Conservation (phyloP, 2,329 filamentous ascomycete species). For the Alternaria burnsii region DNA sequence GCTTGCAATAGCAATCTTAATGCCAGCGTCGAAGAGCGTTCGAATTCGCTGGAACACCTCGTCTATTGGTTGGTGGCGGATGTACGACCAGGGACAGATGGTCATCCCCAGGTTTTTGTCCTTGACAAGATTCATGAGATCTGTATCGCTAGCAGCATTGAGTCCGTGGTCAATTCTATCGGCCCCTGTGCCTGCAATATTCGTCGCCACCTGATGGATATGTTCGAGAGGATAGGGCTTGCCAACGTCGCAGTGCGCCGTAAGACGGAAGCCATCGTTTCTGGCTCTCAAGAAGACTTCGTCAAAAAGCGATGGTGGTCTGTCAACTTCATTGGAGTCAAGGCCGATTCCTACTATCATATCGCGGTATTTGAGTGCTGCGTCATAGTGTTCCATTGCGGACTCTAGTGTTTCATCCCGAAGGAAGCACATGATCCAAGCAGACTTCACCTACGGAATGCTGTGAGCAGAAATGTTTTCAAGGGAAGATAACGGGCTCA, state of each 20-base stretch:
- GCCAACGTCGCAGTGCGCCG: conserved; percentile 63
- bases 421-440: conserved; percentile 57
- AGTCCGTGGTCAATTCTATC: conserved; percentile 57
- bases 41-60: conserved; percentile 47
- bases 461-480: neutral
- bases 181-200: conserved; percentile 38
- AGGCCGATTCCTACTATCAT: conserved; percentile 57
- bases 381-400: conserved; percentile 46
- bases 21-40: conserved; percentile 54
- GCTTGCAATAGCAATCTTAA: conserved; percentile 13
- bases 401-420: conserved; percentile 51
- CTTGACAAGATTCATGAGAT: conserved; percentile 47
- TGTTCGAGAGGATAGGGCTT: conserved; percentile 59
- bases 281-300: conserved; percentile 11
- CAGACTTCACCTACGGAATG: conserved; percentile 9
- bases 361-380: conserved; percentile 48
- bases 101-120: conserved; percentile 51
- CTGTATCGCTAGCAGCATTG: conserved; percentile 48
- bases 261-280: conserved; percentile 58
- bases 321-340: conserved; percentile 58
- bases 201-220: conserved; percentile 46
- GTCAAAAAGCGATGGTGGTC: neutral
- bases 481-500: neutral
- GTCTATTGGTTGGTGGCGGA: conserved; percentile 50
- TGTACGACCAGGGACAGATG: conserved; percentile 55